These are phyloP conservation scores for Cutaneotrichosporon cyanovorans DNA, from an alignment of 1,284 basidiomycete species.

Conservation along the genomic window DNA sequence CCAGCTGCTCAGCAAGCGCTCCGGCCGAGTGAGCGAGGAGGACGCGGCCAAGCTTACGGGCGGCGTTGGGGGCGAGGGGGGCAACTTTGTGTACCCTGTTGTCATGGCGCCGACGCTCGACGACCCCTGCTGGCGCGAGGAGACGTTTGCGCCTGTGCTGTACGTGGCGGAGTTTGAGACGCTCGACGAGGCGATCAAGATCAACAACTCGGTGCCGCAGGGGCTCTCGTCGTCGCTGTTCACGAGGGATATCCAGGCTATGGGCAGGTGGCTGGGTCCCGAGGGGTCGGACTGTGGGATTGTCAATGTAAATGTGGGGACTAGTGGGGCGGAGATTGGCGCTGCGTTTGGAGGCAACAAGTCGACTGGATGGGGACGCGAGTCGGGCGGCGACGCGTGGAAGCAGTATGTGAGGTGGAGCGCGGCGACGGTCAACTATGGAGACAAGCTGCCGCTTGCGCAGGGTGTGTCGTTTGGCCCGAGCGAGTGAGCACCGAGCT, in stretches of 20 bases:
- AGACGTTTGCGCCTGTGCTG: slow-evolving; percentile 52
- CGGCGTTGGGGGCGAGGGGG: slow-evolving; percentile 51
- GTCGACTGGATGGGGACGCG: slow-evolving; percentile 75
- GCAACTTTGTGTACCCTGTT: slow-evolving; percentile 83
- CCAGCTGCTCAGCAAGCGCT: slow-evolving; percentile 52
- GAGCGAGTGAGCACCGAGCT: neutral
- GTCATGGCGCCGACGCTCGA: slow-evolving; percentile 53
- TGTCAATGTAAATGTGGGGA: slow-evolving; percentile 85
- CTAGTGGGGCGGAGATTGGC: slow-evolving; percentile 88
- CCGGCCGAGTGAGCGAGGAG: slow-evolving; percentile 23
- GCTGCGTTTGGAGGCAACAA: slow-evolving; percentile 91
- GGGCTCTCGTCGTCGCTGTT: slow-evolving; percentile 80
- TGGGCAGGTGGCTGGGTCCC: slow-evolving; percentile 88
- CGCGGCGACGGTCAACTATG: slow-evolving; percentile 83
- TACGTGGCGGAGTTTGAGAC: slow-evolving; percentile 84
- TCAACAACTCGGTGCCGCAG: slow-evolving; percentile 89
- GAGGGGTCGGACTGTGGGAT: slow-evolving; percentile 77
- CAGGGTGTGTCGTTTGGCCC: slow-evolving; percentile 76
- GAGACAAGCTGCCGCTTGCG: slow-evolving; percentile 74
- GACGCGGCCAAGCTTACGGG: slow-evolving; percentile 22
- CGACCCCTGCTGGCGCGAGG: slow-evolving; percentile 40
- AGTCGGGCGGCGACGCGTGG: slow-evolving; percentile 94
- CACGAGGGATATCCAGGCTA: slow-evolving; percentile 70
- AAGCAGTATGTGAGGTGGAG: slow-evolving; percentile 57
- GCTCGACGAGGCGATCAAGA: slow-evolving; percentile 77